Conservation (phyloP, 345 rosid species). For the Chamaenerion angustifolium region DNA sequence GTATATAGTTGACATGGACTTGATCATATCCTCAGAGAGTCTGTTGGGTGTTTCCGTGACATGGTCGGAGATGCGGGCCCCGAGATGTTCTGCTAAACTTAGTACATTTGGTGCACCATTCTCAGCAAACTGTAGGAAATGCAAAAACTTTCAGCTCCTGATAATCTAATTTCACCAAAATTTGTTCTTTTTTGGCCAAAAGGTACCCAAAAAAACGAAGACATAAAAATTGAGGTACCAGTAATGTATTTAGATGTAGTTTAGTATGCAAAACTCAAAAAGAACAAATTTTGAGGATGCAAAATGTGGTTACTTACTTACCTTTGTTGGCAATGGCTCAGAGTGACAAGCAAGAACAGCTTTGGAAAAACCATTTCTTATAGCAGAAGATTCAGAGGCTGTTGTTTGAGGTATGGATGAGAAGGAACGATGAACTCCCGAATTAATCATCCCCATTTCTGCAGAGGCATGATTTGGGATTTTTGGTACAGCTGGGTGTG, state of each 20-base stretch:
- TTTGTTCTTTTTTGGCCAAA: too few species aligned
- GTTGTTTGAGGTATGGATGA: slow-evolving; percentile 61
- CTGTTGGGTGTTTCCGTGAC: slow-evolving; percentile 83
- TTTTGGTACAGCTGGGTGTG: not conserved
- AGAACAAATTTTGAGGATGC: not conserved
- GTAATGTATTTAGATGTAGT: too few species aligned
- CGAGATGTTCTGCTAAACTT: slow-evolving; percentile 94
- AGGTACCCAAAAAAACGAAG: too few species aligned
- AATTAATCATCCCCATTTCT: slow-evolving; percentile 30
- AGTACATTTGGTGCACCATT: slow-evolving; percentile 42
- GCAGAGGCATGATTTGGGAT: slow-evolving; percentile 12
- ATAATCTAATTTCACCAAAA: too few species aligned
- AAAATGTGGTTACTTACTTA: slow-evolving; percentile 3
- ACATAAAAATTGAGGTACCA: too few species aligned
- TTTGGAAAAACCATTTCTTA: slow-evolving; percentile 32
- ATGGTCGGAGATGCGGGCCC: slow-evolving; percentile 80
- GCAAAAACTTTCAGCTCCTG: not conserved
- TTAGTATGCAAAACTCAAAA: not conserved
- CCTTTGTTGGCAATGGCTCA: slow-evolving; percentile 65
- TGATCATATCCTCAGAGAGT: slow-evolving; percentile 88
- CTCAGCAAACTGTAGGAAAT: slow-evolving; percentile 46
- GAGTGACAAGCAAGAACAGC: slow-evolving; percentile 65
- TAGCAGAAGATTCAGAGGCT: slow-evolving; percentile 37
- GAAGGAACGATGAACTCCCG: slow-evolving; percentile 48
- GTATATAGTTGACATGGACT: slow-evolving; percentile 79